phyloP scores from a whole-genome alignment of 768 basidiomycete genomes.

The Rhizopogon sp. region DNA sequence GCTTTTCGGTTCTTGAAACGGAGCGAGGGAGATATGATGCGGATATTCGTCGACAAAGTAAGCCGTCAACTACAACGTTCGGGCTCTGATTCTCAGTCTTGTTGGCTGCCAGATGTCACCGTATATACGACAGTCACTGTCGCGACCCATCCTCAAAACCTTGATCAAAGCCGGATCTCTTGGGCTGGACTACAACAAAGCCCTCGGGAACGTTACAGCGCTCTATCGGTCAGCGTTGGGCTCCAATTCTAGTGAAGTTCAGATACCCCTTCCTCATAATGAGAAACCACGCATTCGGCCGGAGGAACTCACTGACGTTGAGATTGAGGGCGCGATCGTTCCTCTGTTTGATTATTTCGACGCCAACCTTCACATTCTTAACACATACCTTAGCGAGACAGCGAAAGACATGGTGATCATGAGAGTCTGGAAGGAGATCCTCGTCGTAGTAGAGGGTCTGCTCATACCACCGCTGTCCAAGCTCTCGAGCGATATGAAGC shows the following conservation, averaged over 20 bases:
- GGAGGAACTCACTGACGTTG: slow-evolving; percentile 84
- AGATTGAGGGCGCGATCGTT: slow-evolving; percentile 89
- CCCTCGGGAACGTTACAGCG: slow-evolving; percentile 76
- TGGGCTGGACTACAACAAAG: slow-evolving; percentile 85
- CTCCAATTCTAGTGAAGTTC: slow-evolving; percentile 59
- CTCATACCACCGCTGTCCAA: slow-evolving; percentile 90
- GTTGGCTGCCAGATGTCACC: slow-evolving; percentile 73
- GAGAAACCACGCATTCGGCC: slow-evolving; percentile 79
- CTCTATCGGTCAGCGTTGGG: slow-evolving; percentile 78
- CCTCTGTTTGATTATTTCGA: slow-evolving; percentile 97
- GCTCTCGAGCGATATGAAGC: slow-evolving; percentile 82
- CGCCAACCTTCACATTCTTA: slow-evolving; percentile 85
- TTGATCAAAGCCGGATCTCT: slow-evolving; percentile 57
- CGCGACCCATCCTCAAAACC: slow-evolving; percentile 67
- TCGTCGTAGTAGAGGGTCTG: slow-evolving; percentile 79
- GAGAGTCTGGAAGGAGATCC: slow-evolving; percentile 93
- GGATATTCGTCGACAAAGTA: slow-evolving; percentile 97
- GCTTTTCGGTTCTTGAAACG: slow-evolving; percentile 92
- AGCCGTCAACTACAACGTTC: not conserved
- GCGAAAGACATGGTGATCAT: slow-evolving; percentile 92
- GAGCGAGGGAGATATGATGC: slow-evolving; percentile 92
- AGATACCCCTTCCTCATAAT: slow-evolving; percentile 65
- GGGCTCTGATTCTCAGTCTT: not conserved
- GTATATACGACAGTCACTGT: slow-evolving; percentile 84
- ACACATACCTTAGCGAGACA: slow-evolving; percentile 77